phyloP scores from a whole-genome alignment of 1,284 basidiomycete species.

The Sporisorium reilianum region DNA sequence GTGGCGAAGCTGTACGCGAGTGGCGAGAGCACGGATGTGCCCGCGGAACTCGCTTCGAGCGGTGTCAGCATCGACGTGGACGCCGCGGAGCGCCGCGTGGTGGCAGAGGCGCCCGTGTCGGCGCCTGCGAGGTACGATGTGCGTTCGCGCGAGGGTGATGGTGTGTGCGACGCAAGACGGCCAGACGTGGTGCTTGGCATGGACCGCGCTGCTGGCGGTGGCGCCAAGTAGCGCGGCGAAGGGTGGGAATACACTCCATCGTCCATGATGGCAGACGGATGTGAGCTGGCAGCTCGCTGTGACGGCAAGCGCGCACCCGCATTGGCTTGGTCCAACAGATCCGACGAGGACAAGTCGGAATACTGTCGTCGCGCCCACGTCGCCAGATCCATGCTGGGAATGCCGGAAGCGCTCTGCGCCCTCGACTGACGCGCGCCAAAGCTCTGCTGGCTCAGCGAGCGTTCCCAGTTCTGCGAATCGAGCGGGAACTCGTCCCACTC shows the following conservation, averaged over 20 bases:
- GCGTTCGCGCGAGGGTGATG: constrained; percentile 26
- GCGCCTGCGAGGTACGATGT: constrained; percentile 7
- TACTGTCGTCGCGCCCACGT: constrained; percentile 27
- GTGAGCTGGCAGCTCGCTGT: constrained; percentile 3
- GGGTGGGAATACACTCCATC: neutral
- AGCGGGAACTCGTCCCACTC: constrained; percentile 55
- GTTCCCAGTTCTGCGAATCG: constrained; percentile 47
- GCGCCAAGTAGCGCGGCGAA: constrained; percentile 18
- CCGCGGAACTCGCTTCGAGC: constrained; percentile 8
- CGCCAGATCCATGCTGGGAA: constrained; percentile 18
- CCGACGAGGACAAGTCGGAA: neutral
- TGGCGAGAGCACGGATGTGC: constrained; percentile 8
- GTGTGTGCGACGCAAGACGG: neutral
- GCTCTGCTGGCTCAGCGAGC: constrained; percentile 33
- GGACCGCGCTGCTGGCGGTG: constrained; percentile 29
- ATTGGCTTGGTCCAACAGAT: neutral
- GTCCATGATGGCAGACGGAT: neutral
- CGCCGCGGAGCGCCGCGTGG: constrained; percentile 6
- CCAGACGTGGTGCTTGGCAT: constrained; percentile 26
- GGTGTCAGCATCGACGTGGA: constrained; percentile 7
- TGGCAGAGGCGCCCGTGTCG: neutral
- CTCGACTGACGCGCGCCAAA: constrained; percentile 16
- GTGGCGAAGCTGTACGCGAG: constrained; percentile 5
- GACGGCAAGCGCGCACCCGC: neutral
- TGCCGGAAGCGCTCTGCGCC: constrained; percentile 29